Conservation (phyloP, 2,329 filamentous ascomycete species). For the Sclerotinia trifoliorum region DNA sequence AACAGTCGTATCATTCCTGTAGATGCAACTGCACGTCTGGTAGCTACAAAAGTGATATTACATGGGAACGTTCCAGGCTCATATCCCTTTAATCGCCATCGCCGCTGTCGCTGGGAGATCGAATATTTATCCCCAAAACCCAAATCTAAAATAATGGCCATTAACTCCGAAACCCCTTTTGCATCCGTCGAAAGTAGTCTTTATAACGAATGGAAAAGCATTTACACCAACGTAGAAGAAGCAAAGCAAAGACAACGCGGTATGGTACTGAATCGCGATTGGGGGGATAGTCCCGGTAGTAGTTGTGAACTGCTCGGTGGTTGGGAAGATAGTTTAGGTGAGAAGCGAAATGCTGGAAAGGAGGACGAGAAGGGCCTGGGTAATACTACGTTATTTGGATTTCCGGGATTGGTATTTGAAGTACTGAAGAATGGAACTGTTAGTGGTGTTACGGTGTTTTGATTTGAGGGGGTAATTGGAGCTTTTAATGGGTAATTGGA, state of each 20-base stretch:
- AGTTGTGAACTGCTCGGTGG: slow-evolving; percentile 79
- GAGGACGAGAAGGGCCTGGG: slow-evolving; percentile 58
- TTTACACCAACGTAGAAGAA: slow-evolving; percentile 57
- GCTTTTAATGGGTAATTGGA: slow-evolving; percentile 21
- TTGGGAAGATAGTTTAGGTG: slow-evolving; percentile 70
- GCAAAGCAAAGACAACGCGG: slow-evolving; percentile 56
- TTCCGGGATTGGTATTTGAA: slow-evolving; percentile 92
- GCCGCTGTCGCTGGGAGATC: slow-evolving; percentile 84
- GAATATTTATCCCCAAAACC: slow-evolving; percentile 49
- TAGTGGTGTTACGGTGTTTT: slow-evolving; percentile 87
- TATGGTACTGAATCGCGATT: slow-evolving; percentile 91
- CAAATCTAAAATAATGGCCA: slow-evolving; percentile 40
- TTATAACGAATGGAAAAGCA: slow-evolving; percentile 66
- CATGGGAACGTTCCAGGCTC: slow-evolving; percentile 95
- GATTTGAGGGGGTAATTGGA: slow-evolving; percentile 16
- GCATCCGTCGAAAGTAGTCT: slow-evolving; percentile 68
- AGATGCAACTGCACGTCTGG: slow-evolving; percentile 59
- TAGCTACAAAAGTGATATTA: slow-evolving; percentile 87
- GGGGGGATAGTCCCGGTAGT: slow-evolving; percentile 87
- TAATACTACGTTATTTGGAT: slow-evolving; percentile 86
- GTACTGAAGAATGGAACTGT: slow-evolving; percentile 90
- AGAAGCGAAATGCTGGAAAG: slow-evolving; percentile 45
- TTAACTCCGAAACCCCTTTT: slow-evolving; percentile 66
- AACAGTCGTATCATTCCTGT: slow-evolving; percentile 30
- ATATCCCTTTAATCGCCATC: slow-evolving; percentile 93